Percentiles rank a stretch among this genome's conserved stretches.
Conservation (phyloP, 306 rosid species). For the Citrullus amarus region DNA sequence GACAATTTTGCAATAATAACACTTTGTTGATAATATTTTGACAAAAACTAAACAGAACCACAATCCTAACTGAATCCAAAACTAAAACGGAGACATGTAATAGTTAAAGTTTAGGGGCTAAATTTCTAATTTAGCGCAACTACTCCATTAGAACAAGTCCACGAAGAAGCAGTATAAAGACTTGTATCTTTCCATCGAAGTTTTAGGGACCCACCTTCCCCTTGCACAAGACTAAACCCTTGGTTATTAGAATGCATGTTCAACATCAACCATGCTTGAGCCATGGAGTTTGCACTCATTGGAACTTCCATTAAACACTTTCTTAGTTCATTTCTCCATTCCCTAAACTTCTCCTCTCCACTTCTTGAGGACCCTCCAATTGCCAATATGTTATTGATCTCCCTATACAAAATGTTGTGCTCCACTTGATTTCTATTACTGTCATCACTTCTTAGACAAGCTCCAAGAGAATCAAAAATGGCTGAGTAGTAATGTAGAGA, state of each 20-base stretch:
- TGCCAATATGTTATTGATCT: slow-evolving; percentile 68
- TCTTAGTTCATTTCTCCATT: slow-evolving; percentile 66
- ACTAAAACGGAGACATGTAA: background rate
- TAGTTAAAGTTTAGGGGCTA: background rate
- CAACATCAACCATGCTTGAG: slow-evolving; percentile 74
- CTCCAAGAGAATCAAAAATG: slow-evolving; percentile 72
- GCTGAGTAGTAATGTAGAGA: slow-evolving; percentile 79
- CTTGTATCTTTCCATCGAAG: slow-evolving; percentile 84
- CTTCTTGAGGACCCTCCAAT: slow-evolving; percentile 74
- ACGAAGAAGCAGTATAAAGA: slow-evolving; percentile 80
- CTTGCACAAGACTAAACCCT: slow-evolving; percentile 62
- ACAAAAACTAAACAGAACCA: background rate
- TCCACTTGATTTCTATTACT: slow-evolving; percentile 50
- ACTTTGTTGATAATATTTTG: background rate
- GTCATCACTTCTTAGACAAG: slow-evolving; percentile 38
- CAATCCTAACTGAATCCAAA: background rate
- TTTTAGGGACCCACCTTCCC: slow-evolving; percentile 52
- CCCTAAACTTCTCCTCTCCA: slow-evolving; percentile 63
- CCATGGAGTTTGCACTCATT: slow-evolving; percentile 70
- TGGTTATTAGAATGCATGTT: slow-evolving; percentile 49
- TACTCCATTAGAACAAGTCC: slow-evolving; percentile 35
- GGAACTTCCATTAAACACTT: slow-evolving; percentile 43
- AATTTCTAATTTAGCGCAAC: background rate
- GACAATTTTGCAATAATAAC: background rate
- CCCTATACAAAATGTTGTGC: slow-evolving; percentile 33